Evolutionary conservation across 257 asterid genomes (phyloP), one percentile per base, ranked within the genome.

Genomic region (Osmanthus fragrans): DNA sequence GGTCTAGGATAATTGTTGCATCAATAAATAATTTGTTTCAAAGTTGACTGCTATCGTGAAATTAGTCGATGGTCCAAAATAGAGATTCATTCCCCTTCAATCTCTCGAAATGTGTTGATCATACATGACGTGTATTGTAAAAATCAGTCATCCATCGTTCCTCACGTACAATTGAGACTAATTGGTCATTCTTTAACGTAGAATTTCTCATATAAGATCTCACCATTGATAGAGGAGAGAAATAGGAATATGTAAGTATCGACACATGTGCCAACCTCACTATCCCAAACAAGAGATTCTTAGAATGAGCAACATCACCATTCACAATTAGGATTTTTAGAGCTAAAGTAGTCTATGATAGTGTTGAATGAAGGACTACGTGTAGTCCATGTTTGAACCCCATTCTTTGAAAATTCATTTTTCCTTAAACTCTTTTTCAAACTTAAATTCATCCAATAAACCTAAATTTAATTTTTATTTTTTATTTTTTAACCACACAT

Each of bases 331-430:
- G 70, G 74, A 45, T 19, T 40, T 77, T 69, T 82, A 65, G 70
- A 78, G 75, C 80, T 63, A 75, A 82, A 66, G 63, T 66, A 78
- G 67, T 77, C 13, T 63, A 58, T 74, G 64, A 71, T 71, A 60
- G 69, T 45, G 75, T 81, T 77, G 27, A 45, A 40, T 68, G 12
- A 56, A 77, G 82, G 85, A 78, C 85, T 76, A 75, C 77, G 32
- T 1, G 16, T 32, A 34, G 18, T 9, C 10, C 40, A 37, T 7
- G 40, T 37, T 7, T 9, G 10, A 37, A 37, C 10, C 11, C 2
- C 10, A 7, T 7, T 37, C 2, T 37, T 37, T 37, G 1, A 37
- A 37, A 37, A 37, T 7, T 37, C 40, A 37, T 37, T 37, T 37
- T 6, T 1, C 0, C 1, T 36, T 36, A 34, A 34, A 34, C 37